These are phyloP conservation scores for Aspergillus ostianus DNA, from an alignment of 495 filamentous ascomycete species.

Conservation along the genomic window DNA sequence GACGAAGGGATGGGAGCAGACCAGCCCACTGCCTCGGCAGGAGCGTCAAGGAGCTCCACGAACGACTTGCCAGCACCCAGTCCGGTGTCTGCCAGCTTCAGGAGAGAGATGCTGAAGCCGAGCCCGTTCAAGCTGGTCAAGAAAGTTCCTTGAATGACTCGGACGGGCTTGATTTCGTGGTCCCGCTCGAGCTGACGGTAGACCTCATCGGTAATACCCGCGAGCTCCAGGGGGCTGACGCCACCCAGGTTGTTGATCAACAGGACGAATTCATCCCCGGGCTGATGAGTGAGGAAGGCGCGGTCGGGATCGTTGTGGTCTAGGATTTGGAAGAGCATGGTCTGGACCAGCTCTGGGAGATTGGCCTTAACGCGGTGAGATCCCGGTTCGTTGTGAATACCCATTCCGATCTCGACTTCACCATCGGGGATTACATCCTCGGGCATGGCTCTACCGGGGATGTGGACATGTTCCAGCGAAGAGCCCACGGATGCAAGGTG, in stretches of 20 bases:
- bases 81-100: constrained; percentile 79
- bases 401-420: constrained; percentile 96
- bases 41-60: constrained; percentile 83
- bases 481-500: constrained; percentile 87
- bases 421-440: constrained; percentile 59
- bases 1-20: constrained; percentile 60
- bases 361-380: constrained; percentile 66
- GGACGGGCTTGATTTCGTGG: constrained; percentile 70
- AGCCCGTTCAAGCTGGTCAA: constrained; percentile 90
- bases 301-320: constrained; percentile 77
- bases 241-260: constrained; percentile 95
- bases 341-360: constrained; percentile 68
- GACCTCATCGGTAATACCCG: constrained; percentile 86
- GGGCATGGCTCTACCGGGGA: constrained; percentile 67
- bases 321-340: constrained; percentile 79
- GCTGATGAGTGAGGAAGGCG: constrained; percentile 68
- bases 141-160: constrained; percentile 57
- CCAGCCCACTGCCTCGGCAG: constrained; percentile 85
- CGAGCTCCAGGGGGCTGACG: constrained; percentile 82
- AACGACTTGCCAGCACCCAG: constrained; percentile 73
- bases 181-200: constrained; percentile 67
- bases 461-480: constrained; percentile 85
- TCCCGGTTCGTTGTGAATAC: constrained; percentile 95
- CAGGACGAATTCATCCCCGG: constrained; percentile 64
- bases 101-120: constrained; percentile 84